phyloP scores from a whole-genome alignment of 805 yeast genomes.

The Sungouiella thailandica region DNA sequence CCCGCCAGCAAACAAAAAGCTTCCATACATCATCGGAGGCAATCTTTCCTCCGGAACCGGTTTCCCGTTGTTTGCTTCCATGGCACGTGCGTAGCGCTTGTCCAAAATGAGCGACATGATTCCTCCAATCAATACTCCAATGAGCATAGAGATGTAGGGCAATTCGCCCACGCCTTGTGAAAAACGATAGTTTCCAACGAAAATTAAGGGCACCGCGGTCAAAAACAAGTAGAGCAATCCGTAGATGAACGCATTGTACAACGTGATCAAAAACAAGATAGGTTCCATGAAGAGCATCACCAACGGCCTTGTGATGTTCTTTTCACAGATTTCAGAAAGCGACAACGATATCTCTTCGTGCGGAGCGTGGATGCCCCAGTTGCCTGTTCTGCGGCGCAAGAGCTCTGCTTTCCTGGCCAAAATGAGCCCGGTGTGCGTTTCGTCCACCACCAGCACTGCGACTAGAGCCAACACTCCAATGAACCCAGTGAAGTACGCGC shows the following conservation, averaged over 20 bases:
- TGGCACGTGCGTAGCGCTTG: constrained; percentile 41
- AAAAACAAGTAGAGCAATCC: constrained; percentile 72
- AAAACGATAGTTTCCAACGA: constrained; percentile 47
- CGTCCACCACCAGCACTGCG: constrained; percentile 44
- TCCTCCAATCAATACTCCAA: constrained; percentile 65
- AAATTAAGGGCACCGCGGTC: constrained; percentile 69
- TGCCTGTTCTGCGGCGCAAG: constrained; percentile 64
- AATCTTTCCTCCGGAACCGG: constrained; percentile 19
- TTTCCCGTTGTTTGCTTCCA: constrained; percentile 22
- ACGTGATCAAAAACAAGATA: constrained; percentile 58
- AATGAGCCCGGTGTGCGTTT: constrained; percentile 69
- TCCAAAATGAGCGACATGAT: constrained; percentile 50
- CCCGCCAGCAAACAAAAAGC: constrained; percentile 12
- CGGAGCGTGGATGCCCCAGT: constrained; percentile 79
- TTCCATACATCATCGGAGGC: constrained; percentile 18
- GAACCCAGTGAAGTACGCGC: constrained; percentile 65
- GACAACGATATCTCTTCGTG: constrained; percentile 43
- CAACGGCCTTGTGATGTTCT: constrained; percentile 65
- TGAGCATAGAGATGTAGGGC: constrained; percentile 72
- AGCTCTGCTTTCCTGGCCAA: constrained; percentile 57
- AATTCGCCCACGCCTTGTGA: constrained; percentile 62
- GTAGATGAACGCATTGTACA: constrained; percentile 74
- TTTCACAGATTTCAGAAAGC: constrained; percentile 49
- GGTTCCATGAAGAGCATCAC: constrained; percentile 67
- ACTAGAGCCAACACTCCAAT: constrained; percentile 43